phyloP scores from a whole-genome alignment of 345 rosid species.

The Clausena lansium region DNA sequence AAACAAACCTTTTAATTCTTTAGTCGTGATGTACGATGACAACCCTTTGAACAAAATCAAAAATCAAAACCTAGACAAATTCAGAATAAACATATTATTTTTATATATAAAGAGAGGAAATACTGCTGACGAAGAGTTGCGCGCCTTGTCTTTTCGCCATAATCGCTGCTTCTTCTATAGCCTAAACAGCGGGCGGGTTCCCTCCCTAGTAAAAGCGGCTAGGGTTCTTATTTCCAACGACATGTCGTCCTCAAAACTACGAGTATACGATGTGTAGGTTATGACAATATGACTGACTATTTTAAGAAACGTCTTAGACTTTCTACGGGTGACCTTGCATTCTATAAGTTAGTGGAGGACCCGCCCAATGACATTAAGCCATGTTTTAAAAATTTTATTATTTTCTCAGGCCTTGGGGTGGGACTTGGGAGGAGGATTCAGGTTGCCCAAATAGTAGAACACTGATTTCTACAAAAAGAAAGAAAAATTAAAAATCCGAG shows the following conservation, averaged over 20 bases:
- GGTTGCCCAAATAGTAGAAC: too few species aligned
- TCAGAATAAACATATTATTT: too few species aligned
- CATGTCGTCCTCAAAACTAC: not conserved
- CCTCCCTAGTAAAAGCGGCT: not conserved
- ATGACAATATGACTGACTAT: too few species aligned
- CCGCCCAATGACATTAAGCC: too few species aligned
- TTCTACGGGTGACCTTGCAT: too few species aligned
- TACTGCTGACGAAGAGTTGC: conserved; percentile 59
- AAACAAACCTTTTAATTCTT: conserved; percentile 32
- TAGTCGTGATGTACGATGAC: conserved; percentile 33
- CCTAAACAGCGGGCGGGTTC: not conserved
- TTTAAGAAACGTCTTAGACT: not conserved
- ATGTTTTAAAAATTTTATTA: too few species aligned
- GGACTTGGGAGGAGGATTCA: too few species aligned
- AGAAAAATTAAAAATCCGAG: too few species aligned
- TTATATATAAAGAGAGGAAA: not conserved
- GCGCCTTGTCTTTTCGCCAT: conserved; percentile 43
- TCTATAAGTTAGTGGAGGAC: too few species aligned
- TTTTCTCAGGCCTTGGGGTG: too few species aligned
- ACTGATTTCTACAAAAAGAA: too few species aligned
- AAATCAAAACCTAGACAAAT: not conserved
- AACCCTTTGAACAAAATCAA: conserved; percentile 26
- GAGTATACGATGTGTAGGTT: too few species aligned
- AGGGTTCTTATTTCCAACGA: not conserved
- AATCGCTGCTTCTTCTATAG: not conserved